Conservation (phyloP, 345 rosid genomes). For the Heritiera littoralis region DNA sequence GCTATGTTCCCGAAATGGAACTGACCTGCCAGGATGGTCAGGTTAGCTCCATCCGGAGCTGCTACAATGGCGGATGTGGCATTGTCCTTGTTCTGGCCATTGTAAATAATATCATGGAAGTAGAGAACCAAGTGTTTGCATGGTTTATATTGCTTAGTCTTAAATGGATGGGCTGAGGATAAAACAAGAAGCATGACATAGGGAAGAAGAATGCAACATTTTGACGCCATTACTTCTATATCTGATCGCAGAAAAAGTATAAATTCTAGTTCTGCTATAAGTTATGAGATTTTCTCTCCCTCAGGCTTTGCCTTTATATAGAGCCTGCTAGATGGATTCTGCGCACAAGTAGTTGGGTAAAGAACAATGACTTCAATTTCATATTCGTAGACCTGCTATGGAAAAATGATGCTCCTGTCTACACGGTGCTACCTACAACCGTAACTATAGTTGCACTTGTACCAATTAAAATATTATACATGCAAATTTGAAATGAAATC, state of each 20-base stretch:
- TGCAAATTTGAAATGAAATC: no score
- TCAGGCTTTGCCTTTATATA: not conserved
- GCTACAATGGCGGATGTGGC: slow-evolving; percentile 49
- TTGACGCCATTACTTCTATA: slow-evolving; percentile 5
- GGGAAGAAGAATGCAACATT: not conserved
- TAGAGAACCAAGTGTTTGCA: slow-evolving; percentile 41
- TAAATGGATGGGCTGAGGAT: slow-evolving; percentile 12
- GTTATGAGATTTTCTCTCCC: not conserved
- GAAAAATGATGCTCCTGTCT: no score
- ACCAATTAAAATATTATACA: not conserved
- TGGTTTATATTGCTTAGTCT: slow-evolving; percentile 27
- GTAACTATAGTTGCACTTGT: not conserved
- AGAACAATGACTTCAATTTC: not conserved
- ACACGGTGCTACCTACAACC: not conserved
- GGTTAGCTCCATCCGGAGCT: slow-evolving; percentile 40
- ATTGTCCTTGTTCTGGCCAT: slow-evolving; percentile 44
- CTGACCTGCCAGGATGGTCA: slow-evolving; percentile 34
- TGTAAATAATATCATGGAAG: slow-evolving; percentile 55
- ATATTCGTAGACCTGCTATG: not conserved
- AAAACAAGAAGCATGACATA: slow-evolving; percentile 5
- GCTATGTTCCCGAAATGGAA: slow-evolving; percentile 48
- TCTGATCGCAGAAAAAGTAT: not conserved
- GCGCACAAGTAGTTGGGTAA: not conserved
- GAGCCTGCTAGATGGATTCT: not conserved
- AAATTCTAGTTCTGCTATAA: not conserved